Evolutionary conservation across 2,329 filamentous ascomycete genomes (phyloP).

Genomic region (Orbilia ellipsospora): DNA sequence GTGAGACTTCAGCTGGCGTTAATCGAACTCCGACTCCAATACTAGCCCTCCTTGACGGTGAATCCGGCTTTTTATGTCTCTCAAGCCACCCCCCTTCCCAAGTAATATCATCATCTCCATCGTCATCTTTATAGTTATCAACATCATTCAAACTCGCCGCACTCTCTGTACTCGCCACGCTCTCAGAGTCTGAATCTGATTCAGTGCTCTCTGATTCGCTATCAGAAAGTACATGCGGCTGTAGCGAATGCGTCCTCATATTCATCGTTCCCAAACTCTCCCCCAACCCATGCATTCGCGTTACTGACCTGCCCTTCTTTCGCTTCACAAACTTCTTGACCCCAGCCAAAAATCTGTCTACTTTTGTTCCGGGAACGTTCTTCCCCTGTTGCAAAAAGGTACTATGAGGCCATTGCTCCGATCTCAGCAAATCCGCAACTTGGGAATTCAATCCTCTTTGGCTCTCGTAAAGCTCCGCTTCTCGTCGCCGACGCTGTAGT

Average conservation of each 20-base stretch:
- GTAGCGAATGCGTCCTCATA: constrained; percentile 79
- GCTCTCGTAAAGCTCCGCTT: constrained; percentile 55
- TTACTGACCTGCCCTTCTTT: constrained; percentile 47
- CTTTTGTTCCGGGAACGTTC: constrained; percentile 13
- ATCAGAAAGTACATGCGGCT: constrained; percentile 70
- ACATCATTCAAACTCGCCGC: constrained; percentile 64
- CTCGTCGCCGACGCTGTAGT: constrained; percentile 66
- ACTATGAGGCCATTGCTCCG: constrained; percentile 57
- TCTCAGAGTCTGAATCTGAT: constrained; percentile 58
- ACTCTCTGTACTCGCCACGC: constrained; percentile 61
- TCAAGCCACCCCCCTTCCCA: neutral
- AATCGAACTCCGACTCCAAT: constrained; percentile 25
- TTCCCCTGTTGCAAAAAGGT: constrained; percentile 41
- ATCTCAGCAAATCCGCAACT: constrained; percentile 50
- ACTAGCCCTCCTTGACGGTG: constrained; percentile 37
- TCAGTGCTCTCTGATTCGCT: constrained; percentile 62
- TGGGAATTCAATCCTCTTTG: constrained; percentile 50
- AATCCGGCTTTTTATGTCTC: constrained; percentile 30
- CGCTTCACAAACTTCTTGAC: constrained; percentile 57
- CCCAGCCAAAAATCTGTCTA: constrained; percentile 49
- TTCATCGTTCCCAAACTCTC: constrained; percentile 55
- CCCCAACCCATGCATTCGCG: constrained; percentile 33
- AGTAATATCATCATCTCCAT: neutral
- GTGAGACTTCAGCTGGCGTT: constrained; percentile 25
- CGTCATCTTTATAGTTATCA: constrained; percentile 41